Percentiles rank a stretch among this genome's conserved stretches.
Evolutionary conservation across 805 yeast genomes (phyloP).

Genomic region (Candida vaughaniae): DNA sequence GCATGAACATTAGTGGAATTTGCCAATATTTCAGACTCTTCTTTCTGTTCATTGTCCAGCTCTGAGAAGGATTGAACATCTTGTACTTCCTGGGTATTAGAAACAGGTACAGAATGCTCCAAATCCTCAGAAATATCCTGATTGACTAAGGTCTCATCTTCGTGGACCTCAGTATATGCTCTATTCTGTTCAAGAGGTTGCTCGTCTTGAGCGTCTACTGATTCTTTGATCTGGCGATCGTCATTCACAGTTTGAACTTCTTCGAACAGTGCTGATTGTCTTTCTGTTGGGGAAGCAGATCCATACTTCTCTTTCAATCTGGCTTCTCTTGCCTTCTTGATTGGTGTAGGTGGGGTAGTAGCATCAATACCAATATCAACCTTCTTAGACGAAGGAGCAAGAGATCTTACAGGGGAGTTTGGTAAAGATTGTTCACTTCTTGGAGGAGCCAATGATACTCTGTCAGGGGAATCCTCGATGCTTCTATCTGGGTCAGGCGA

Average conservation of each 20-base stretch:
- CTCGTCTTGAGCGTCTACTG: not conserved
- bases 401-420: conserved; percentile 9
- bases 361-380: conserved; percentile 19
- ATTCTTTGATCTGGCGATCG: not conserved
- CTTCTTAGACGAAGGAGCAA: not conserved
- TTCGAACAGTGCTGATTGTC: not conserved
- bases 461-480: conserved; percentile 18
- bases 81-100: too few species aligned
- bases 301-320: conserved; percentile 7
- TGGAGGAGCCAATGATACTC: conserved; percentile 13
- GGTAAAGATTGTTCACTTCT: conserved; percentile 15
- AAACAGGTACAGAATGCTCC: not conserved
- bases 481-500: conserved; percentile 15
- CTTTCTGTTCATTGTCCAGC: not conserved
- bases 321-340: conserved; percentile 10
- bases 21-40: conserved; percentile 32
- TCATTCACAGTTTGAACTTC: not conserved
- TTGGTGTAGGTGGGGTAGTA: conserved; percentile 18
- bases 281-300: not conserved
- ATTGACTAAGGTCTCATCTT: conserved; percentile 6
- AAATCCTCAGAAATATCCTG: not conserved
- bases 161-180: conserved; percentile 1
- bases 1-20: conserved; percentile 44
- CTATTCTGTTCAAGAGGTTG: not conserved
- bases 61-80: too few species aligned